These are phyloP conservation scores for Boletus sp. DNA, from an alignment of 1,284 basidiomycete genomes.

Conservation along the genomic window DNA sequence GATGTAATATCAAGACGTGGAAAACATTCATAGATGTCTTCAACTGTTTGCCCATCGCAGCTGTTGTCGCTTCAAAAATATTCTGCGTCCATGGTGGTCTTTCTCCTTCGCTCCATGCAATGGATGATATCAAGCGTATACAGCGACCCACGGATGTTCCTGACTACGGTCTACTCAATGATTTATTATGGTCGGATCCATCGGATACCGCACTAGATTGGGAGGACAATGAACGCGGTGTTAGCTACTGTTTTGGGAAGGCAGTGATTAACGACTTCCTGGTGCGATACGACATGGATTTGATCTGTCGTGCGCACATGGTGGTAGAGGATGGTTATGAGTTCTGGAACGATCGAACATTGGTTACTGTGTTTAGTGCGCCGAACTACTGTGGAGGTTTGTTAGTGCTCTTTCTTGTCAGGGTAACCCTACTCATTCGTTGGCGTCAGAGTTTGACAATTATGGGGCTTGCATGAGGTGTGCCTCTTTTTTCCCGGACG, in stretches of 20 bases:
- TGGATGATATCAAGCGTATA: slow-evolving; percentile 99
- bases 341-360: slow-evolving; percentile 98
- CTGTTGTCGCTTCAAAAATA: slow-evolving; percentile 98
- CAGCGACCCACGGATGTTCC: slow-evolving; percentile 98
- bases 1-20: slow-evolving; percentile 99
- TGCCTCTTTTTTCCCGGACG: slow-evolving; percentile 10
- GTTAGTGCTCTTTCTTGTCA: slow-evolving; percentile 10
- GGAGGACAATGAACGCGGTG: slow-evolving; percentile 99
- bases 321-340: slow-evolving; percentile 99
- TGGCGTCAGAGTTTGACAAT: slow-evolving; percentile 83
- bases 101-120: slow-evolving; percentile 93
- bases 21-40: slow-evolving; percentile 99
- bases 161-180: slow-evolving; percentile 97
- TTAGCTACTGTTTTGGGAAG: slow-evolving; percentile 99
- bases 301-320: slow-evolving; percentile 99
- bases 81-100: slow-evolving; percentile 99
- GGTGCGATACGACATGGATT: slow-evolving; percentile 93
- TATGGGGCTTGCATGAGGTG: slow-evolving; percentile 95
- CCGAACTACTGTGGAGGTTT: slow-evolving; percentile 96
- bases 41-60: slow-evolving; percentile 97
- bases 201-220: slow-evolving; percentile 97
- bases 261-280: slow-evolving; percentile 96
- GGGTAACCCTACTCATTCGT: slow-evolving; percentile 16
- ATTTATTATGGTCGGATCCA: slow-evolving; percentile 97
- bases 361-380: slow-evolving; percentile 98